Percentiles rank a stretch among this genome's conserved stretches.
Evolutionary conservation across 345 rosid genomes (phyloP).

Genomic region (Carallia pectinifolia): DNA sequence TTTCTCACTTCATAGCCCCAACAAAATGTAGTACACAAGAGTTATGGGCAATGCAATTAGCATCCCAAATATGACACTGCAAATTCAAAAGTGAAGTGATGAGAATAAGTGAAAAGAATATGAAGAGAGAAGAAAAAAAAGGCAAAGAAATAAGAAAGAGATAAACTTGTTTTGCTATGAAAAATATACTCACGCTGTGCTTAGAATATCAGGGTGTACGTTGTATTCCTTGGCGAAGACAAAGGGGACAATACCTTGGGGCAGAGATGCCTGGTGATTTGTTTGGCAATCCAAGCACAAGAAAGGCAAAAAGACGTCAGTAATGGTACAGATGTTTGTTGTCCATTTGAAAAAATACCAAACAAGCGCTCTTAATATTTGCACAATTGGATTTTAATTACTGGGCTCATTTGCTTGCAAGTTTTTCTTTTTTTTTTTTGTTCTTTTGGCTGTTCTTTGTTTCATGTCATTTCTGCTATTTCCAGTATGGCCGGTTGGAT

Average conservation of each 20-base stretch:
- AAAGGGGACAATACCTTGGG: conserved; percentile 84
- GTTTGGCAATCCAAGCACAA: conserved; percentile 16
- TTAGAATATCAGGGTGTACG: conserved; percentile 75
- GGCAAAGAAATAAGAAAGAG: not conserved
- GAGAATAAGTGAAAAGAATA: conserved; percentile 5
- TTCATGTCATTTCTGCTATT: not conserved
- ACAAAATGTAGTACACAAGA: conserved; percentile 78
- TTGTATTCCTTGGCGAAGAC: conserved; percentile 85
- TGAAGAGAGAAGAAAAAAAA: not conserved
- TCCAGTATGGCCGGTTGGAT: too few species aligned
- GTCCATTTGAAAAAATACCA: conserved; percentile 5
- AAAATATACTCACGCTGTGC: conserved; percentile 54
- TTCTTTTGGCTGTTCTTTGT: not conserved
- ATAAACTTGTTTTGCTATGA: not conserved
- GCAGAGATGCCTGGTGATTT: conserved; percentile 65
- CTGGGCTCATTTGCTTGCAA: not conserved
- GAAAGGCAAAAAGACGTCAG: conserved; percentile 27
- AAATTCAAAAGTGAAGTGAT: conserved; percentile 9
- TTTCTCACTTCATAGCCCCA: conserved; percentile 56
- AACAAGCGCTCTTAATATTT: not conserved
- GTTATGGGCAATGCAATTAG: conserved; percentile 94
- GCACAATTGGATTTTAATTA: not conserved
- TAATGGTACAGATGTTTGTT: conserved; percentile 11
- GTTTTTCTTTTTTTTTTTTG: not conserved
- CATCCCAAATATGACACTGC: conserved; percentile 98